Conservation (phyloP, 1,284 basidiomycete species). For the Sporisorium exsertum region DNA sequence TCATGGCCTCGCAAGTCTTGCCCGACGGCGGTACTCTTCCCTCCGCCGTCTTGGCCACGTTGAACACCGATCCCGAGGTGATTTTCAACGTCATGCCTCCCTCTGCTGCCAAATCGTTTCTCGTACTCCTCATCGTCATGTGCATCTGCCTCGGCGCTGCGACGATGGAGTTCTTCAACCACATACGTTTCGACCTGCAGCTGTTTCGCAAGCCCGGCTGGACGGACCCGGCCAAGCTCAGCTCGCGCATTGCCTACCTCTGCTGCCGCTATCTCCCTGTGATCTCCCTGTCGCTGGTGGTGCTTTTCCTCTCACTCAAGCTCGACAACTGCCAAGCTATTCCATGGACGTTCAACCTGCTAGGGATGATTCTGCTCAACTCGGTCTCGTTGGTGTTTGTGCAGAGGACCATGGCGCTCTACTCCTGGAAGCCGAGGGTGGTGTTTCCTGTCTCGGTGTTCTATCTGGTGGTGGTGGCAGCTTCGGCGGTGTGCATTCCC, state of each 20-base stretch:
- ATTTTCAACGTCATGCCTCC: constrained; percentile 45
- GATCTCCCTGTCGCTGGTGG: constrained; percentile 15
- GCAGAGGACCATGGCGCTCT: constrained; percentile 45
- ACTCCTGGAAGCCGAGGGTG: constrained; percentile 30
- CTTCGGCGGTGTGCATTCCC: constrained; percentile 23
- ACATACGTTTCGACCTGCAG: constrained; percentile 39
- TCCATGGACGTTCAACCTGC: constrained; percentile 30
- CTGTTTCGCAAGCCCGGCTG: constrained; percentile 44
- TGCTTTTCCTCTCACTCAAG: constrained; percentile 24
- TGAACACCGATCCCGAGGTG: constrained; percentile 14
- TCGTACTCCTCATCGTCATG: constrained; percentile 33
- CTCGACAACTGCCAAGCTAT: constrained; percentile 28
- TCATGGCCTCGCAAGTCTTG: background rate
- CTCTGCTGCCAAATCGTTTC: constrained; percentile 18
- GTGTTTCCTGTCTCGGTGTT: constrained; percentile 20
- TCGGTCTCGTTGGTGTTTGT: constrained; percentile 40
- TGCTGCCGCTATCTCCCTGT: constrained; percentile 27
- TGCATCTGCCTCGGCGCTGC: constrained; percentile 37
- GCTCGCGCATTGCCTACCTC: constrained; percentile 40
- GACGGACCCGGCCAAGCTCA: constrained; percentile 33
- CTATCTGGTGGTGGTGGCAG: constrained; percentile 25
- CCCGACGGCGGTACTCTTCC: background rate
- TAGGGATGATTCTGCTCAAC: constrained; percentile 28
- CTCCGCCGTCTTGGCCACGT: constrained; percentile 1
- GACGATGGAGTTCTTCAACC: constrained; percentile 34